Conservation (phyloP, 1,284 basidiomycete species). For the Coniophora puteana region DNA sequence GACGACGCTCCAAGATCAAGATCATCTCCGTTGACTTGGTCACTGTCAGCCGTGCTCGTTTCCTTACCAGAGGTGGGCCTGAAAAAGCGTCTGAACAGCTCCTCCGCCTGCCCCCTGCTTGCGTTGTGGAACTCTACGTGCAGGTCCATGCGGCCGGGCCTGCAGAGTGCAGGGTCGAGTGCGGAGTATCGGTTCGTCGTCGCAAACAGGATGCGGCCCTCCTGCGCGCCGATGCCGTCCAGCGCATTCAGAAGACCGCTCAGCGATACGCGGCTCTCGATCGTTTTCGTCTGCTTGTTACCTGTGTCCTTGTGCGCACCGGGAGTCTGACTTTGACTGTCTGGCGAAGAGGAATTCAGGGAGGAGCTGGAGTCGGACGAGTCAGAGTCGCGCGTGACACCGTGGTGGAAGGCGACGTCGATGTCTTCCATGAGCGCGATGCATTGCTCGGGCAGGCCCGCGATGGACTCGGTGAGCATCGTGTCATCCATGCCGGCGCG, state of each 20-base stretch:
- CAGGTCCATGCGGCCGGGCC: conserved; percentile 80
- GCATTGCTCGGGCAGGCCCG: conserved; percentile 61
- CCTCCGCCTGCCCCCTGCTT: conserved; percentile 59
- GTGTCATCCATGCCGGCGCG: conserved; percentile 68
- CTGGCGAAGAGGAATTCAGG: too few relatives aligned
- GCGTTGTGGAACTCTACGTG: conserved; percentile 72
- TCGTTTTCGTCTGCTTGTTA: conserved; percentile 12
- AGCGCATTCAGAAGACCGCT: conserved; percentile 73
- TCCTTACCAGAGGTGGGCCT: conserved; percentile 34
- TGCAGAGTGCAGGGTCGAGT: conserved; percentile 68
- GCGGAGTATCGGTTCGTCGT: conserved; percentile 69
- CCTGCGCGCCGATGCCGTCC: conserved; percentile 72
- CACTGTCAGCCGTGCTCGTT: too few relatives aligned
- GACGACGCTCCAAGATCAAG: too few relatives aligned
- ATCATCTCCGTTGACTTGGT: too few relatives aligned
- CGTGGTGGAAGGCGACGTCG: conserved; percentile 66
- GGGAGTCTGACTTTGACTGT: neutral
- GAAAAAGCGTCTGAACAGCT: conserved; percentile 67
- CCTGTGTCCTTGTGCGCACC: neutral
- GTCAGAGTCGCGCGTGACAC: conserved; percentile 41
- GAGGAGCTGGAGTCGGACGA: neutral
- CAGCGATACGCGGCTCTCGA: conserved; percentile 47
- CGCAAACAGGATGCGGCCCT: conserved; percentile 73
- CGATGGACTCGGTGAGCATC: conserved; percentile 55
- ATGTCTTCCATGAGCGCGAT: conserved; percentile 82